Conservation (phyloP, 2,329 filamentous ascomycete genomes). For the Pseudocercospora fuligena region DNA sequence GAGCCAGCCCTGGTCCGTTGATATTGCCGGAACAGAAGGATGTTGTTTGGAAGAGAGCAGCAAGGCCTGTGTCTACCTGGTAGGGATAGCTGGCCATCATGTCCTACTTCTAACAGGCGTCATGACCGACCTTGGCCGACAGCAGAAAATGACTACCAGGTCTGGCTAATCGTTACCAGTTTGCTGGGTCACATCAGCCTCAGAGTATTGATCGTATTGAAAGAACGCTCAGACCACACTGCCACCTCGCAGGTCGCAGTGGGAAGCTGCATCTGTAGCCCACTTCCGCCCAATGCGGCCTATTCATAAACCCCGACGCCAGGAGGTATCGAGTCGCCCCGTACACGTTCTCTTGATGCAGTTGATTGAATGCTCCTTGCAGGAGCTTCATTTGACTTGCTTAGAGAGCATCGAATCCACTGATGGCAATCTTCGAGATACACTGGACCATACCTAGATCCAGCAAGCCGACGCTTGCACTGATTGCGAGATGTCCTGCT, state of each 20-base stretch:
- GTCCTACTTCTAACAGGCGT: constrained; percentile 34
- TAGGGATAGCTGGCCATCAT: constrained; percentile 37
- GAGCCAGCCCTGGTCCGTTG: constrained; percentile 23
- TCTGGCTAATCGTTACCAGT: constrained; percentile 39
- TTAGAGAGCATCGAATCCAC: not conserved
- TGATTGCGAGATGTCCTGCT: constrained; percentile 27
- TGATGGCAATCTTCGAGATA: constrained; percentile 5
- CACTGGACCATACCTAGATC: constrained; percentile 16
- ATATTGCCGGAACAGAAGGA: constrained; percentile 29
- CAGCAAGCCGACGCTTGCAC: constrained; percentile 22
- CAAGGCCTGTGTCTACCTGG: constrained; percentile 34
- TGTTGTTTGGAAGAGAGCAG: constrained; percentile 31
- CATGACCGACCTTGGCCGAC: constrained; percentile 38
- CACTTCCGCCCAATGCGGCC: constrained; percentile 45
- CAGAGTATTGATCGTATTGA: constrained; percentile 47
- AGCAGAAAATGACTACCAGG: constrained; percentile 36
- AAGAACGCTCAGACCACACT: constrained; percentile 49
- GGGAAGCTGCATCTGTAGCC: constrained; percentile 53
- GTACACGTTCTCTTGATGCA: constrained; percentile 19
- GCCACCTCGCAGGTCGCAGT: constrained; percentile 48
- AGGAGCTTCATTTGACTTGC: not conserved
- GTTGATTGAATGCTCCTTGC: constrained; percentile 30
- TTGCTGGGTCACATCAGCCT: constrained; percentile 50
- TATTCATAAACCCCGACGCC: constrained; percentile 41
- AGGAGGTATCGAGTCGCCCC: constrained; percentile 30